Evolutionary conservation across 2,329 filamentous ascomycete species (phyloP).

Genomic region (Stagonosporopsis vannaccii): DNA sequence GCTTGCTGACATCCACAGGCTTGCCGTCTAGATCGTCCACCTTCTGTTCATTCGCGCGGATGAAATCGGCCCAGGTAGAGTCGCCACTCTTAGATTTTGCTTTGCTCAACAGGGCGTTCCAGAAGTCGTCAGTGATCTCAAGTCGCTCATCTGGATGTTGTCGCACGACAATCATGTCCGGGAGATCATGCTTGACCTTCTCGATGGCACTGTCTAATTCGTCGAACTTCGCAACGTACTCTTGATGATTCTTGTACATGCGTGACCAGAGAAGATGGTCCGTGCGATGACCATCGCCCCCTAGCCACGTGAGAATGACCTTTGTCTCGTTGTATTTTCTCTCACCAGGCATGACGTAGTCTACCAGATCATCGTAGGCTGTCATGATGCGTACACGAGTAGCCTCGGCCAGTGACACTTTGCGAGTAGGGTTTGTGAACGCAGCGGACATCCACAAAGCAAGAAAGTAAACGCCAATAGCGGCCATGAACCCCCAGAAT

Average conservation of each 20-base stretch:
- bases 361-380: constrained; percentile 22
- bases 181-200: constrained; percentile 52
- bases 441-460: constrained; percentile 4
- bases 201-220: constrained; percentile 23
- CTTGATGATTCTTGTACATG: constrained; percentile 22
- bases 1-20: constrained; percentile 10
- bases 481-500: constrained; percentile 19
- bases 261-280: constrained; percentile 29
- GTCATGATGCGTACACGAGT: constrained; percentile 24
- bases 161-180: constrained; percentile 64
- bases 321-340: constrained; percentile 9
- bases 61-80: constrained; percentile 61
- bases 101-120: constrained; percentile 66
- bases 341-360: constrained; percentile 24
- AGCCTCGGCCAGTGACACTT: constrained; percentile 21
- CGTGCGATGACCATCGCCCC: constrained; percentile 13
- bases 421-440: constrained; percentile 7
- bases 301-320: constrained; percentile 1
- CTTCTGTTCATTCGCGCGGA: constrained; percentile 58
- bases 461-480: constrained; percentile 2
- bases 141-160: constrained; percentile 60
- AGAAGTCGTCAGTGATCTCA: constrained; percentile 68
- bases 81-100: constrained; percentile 57
- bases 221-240: constrained; percentile 21
- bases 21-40: constrained; percentile 37